phyloP scores from a whole-genome alignment of 2,329 filamentous ascomycete genomes.

The Scedosporium aurantiacum region DNA sequence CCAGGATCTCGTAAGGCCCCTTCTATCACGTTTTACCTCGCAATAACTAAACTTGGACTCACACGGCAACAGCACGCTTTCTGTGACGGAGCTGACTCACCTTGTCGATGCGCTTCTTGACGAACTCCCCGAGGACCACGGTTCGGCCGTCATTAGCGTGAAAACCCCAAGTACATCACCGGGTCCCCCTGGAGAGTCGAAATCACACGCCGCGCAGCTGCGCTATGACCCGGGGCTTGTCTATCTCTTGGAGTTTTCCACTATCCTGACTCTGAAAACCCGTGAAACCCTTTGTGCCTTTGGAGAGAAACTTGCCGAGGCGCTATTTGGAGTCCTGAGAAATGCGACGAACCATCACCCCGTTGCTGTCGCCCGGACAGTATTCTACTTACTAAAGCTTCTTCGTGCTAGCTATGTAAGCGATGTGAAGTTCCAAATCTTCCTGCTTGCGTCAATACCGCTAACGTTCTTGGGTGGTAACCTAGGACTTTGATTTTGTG shows the following conservation, averaged over 20 bases:
- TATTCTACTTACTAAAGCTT: constrained; percentile 77
- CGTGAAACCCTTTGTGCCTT: constrained; percentile 59
- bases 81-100: constrained; percentile 38
- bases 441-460: neutral
- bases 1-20: constrained; percentile 61
- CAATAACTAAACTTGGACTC: neutral
- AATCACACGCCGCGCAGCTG: constrained; percentile 39
- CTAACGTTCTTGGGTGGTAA: constrained; percentile 14
- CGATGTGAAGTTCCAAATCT: constrained; percentile 9
- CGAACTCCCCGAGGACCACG: constrained; percentile 74
- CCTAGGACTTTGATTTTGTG: constrained; percentile 76
- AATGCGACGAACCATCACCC: constrained; percentile 70
- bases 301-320: constrained; percentile 69
- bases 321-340: constrained; percentile 69
- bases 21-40: neutral
- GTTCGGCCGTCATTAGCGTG: constrained; percentile 71
- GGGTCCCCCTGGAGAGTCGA: constrained; percentile 49
- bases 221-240: constrained; percentile 77
- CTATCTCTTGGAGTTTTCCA: constrained; percentile 86
- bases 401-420: constrained; percentile 77
- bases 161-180: constrained; percentile 70
- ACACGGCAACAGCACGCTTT: constrained; percentile 40
- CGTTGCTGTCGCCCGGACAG: constrained; percentile 70
- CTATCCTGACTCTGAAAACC: constrained; percentile 68
- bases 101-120: constrained; percentile 60